A percentile compares a stretch with the other conserved stretches of the same genome.
Conservation (phyloP, 176 grass and related monocot species). For the Phyllostachys edulis region DNA sequence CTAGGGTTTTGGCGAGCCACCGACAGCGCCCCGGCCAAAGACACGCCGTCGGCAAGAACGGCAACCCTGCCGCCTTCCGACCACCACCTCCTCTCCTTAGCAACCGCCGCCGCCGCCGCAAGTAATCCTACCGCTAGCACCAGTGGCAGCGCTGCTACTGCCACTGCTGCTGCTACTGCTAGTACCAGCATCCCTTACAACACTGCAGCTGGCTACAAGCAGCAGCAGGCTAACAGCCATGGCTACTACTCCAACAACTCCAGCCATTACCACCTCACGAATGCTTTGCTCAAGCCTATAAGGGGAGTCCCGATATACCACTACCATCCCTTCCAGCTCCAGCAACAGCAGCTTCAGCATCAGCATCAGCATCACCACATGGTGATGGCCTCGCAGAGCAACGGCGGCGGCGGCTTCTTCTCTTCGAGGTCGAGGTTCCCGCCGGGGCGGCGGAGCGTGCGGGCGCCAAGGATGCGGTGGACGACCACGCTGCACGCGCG, state of each 20-base stretch:
- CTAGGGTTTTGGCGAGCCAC: conserved; percentile 18
- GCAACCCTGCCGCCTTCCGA: neutral
- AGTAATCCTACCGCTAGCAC: neutral
- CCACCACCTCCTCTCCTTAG: neutral
- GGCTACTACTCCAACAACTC: neutral
- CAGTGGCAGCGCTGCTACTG: neutral
- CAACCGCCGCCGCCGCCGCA: neutral
- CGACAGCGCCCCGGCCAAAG: neutral
- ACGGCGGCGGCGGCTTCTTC: neutral
- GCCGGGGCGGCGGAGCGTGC: conserved; percentile 28
- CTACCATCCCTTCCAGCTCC: neutral
- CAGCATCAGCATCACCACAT: conserved; percentile 27
- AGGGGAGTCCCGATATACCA: conserved; percentile 40
- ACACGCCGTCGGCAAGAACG: neutral
- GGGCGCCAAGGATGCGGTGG: conserved; percentile 46
- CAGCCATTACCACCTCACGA: conserved; percentile 8
- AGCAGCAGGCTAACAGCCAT: neutral
- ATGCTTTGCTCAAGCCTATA: conserved; percentile 35
- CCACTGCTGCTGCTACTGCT: neutral
- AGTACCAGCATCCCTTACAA: neutral
- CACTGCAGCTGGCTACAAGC: neutral
- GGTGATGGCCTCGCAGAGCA: neutral
- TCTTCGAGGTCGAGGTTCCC: conserved; percentile 29
- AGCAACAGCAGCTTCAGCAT: neutral
- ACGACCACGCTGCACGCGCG: conserved; percentile 44